These are phyloP conservation scores for Spizellomyces sp. DNA, from an alignment of 192 early-diverging fungal genomes.

Conservation along the genomic window DNA sequence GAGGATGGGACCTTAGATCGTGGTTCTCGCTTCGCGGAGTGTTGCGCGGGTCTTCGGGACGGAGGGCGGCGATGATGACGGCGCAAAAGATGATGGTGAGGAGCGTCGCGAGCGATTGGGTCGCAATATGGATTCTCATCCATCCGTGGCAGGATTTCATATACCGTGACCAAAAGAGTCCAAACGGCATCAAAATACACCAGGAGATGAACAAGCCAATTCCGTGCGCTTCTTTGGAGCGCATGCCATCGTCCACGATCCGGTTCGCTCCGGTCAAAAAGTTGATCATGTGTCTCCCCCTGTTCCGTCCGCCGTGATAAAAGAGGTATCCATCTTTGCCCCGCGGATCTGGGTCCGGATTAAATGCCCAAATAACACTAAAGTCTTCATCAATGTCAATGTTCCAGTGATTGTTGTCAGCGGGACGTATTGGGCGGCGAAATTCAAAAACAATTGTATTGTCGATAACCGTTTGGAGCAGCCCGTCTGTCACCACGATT, in stretches of 20 bases:
- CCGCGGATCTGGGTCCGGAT: slow-evolving; percentile 11
- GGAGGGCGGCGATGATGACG: background rate
- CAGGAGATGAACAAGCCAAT: slow-evolving; percentile 37
- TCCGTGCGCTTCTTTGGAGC: slow-evolving; percentile 25
- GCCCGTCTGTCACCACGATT: background rate
- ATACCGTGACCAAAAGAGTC: slow-evolving; percentile 39
- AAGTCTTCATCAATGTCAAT: background rate
- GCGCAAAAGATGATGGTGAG: background rate
- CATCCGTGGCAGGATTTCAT: slow-evolving; percentile 12
- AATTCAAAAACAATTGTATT: slow-evolving; percentile 11
- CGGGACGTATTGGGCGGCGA: slow-evolving; percentile 6
- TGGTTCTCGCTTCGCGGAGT: slow-evolving; percentile 2
- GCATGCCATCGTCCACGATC: background rate
- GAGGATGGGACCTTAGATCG: slow-evolving; percentile 18
- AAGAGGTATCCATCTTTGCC: background rate
- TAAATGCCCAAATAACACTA: slow-evolving; percentile 24
- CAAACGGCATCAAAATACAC: slow-evolving; percentile 37
- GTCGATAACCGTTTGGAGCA: background rate
- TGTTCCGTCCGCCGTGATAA: slow-evolving; percentile 6
- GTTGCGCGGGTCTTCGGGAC: background rate
- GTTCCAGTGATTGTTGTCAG: slow-evolving; percentile 23
- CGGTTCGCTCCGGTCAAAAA: slow-evolving; percentile 17
- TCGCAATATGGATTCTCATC: slow-evolving; percentile 25
- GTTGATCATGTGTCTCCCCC: slow-evolving; percentile 20
- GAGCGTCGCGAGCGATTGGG: slow-evolving; percentile 20